Percentiles rank a stretch among this genome's conserved stretches.
phyloP scores from a whole-genome alignment of 805 yeast genomes.

The Sugiyamaella qingdaonensis region DNA sequence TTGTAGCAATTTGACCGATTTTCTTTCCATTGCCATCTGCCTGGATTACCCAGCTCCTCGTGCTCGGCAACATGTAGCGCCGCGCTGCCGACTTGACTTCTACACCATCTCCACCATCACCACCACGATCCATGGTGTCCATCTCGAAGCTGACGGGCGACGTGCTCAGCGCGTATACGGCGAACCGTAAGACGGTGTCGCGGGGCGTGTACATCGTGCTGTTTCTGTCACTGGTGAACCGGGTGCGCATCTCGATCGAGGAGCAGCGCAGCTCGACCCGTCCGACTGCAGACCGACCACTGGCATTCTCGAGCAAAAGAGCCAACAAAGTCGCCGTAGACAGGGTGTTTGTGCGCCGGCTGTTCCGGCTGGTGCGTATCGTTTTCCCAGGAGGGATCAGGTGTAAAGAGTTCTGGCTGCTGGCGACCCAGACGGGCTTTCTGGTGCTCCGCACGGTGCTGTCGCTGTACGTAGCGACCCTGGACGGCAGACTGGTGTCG shows the following conservation, averaged over 20 bases:
- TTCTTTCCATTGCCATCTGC: no score
- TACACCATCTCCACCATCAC: no score
- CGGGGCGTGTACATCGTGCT: slow-evolving; percentile 21
- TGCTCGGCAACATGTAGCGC: no score
- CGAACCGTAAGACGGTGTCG: slow-evolving; percentile 21
- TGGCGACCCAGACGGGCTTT: slow-evolving; percentile 53
- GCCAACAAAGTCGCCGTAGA: slow-evolving; percentile 30
- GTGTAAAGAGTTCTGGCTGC: slow-evolving; percentile 33
- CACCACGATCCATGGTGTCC: slow-evolving; percentile 6
- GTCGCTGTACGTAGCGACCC: slow-evolving; percentile 75
- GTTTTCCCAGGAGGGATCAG: slow-evolving; percentile 32
- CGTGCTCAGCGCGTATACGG: slow-evolving; percentile 14
- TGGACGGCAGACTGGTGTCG: slow-evolving; percentile 84
- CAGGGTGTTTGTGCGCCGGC: slow-evolving; percentile 26
- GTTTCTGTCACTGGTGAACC: slow-evolving; percentile 20
- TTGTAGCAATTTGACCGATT: no score
- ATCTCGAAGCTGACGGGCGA: slow-evolving; percentile 20
- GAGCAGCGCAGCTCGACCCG: slow-evolving; percentile 10
- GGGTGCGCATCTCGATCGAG: slow-evolving; percentile 20
- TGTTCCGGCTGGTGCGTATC: slow-evolving; percentile 30
- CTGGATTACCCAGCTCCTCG: no score
- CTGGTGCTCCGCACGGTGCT: slow-evolving; percentile 65
- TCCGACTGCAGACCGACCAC: slow-evolving; percentile 2
- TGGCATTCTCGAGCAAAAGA: slow-evolving; percentile 5
- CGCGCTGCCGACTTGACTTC: no score